Conservation (phyloP, 495 filamentous ascomycete species). For the Penicillium turbatum region DNA sequence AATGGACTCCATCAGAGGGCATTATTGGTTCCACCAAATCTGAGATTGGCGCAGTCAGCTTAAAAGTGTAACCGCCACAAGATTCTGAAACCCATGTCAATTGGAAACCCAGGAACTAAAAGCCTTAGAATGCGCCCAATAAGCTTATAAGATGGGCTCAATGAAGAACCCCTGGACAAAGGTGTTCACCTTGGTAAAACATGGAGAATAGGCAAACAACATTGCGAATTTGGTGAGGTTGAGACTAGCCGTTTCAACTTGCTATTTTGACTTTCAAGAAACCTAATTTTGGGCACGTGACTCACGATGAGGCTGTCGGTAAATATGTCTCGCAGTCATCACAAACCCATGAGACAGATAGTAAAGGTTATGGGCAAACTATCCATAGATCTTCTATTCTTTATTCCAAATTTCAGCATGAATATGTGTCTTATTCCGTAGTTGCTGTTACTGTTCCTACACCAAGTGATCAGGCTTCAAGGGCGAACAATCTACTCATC, state of each 20-base stretch:
- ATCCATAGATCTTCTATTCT: too few species aligned
- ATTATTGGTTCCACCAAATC: neutral
- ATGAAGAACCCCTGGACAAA: too few species aligned
- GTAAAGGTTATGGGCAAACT: too few species aligned
- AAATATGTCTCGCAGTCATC: too few species aligned
- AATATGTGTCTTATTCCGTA: too few species aligned
- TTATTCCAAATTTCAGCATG: too few species aligned
- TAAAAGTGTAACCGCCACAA: neutral
- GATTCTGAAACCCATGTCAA: neutral
- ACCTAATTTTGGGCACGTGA: neutral
- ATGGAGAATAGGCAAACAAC: neutral
- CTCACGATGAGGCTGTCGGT: neutral
- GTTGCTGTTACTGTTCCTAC: too few species aligned
- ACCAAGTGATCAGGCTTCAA: too few species aligned
- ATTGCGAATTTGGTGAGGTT: neutral
- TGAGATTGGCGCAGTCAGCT: conserved; percentile 3
- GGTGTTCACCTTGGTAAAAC: neutral
- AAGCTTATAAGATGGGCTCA: neutral
- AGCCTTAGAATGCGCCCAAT: neutral
- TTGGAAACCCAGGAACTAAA: neutral
- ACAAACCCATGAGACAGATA: too few species aligned
- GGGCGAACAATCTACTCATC: too few species aligned
- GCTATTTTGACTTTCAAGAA: conserved; percentile 1
- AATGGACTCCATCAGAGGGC: neutral
- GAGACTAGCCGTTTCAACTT: conserved; percentile 11